These are phyloP conservation scores for Hymenoscyphus linearis DNA, from an alignment of 2,329 filamentous ascomycete genomes.

Conservation along the genomic window DNA sequence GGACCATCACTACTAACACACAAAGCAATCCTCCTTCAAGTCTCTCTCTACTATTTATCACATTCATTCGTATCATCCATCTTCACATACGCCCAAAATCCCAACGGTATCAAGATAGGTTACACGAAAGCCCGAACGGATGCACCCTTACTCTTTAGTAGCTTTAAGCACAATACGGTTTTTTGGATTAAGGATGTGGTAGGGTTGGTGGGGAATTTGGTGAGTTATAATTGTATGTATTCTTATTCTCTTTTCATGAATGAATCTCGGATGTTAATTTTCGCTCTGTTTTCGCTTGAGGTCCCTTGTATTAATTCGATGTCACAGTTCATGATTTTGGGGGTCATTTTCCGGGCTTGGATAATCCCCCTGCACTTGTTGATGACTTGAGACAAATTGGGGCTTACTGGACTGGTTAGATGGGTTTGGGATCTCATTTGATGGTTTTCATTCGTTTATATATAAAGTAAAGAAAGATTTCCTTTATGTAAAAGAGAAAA, in stretches of 20 bases:
- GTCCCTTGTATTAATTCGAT: conserved; percentile 6
- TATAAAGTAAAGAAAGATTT: too few relatives aligned
- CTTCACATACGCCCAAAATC: conserved; percentile 35
- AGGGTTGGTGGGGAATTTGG: background rate
- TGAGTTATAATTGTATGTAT: background rate
- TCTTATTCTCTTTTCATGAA: background rate
- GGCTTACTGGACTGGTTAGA: conserved; percentile 17
- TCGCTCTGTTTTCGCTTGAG: background rate
- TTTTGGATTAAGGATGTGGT: conserved; percentile 14
- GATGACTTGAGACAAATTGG: conserved; percentile 19
- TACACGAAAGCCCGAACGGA: conserved; percentile 28
- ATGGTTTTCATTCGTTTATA: too few relatives aligned
- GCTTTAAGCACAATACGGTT: conserved; percentile 19
- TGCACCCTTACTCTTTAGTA: conserved; percentile 20
- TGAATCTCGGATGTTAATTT: background rate
- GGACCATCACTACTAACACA: conserved; percentile 12
- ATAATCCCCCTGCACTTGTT: conserved; percentile 20
- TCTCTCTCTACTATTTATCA: conserved; percentile 20
- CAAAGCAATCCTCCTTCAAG: conserved; percentile 15
- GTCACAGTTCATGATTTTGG: conserved; percentile 20
- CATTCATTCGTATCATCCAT: conserved; percentile 30
- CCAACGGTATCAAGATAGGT: conserved; percentile 34
- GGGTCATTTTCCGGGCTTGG: conserved; percentile 19
- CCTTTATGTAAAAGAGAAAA: too few relatives aligned
- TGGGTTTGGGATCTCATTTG: too few relatives aligned